phyloP scores from a whole-genome alignment of 768 basidiomycete genomes.

The Chlorophyllum brunneum region DNA sequence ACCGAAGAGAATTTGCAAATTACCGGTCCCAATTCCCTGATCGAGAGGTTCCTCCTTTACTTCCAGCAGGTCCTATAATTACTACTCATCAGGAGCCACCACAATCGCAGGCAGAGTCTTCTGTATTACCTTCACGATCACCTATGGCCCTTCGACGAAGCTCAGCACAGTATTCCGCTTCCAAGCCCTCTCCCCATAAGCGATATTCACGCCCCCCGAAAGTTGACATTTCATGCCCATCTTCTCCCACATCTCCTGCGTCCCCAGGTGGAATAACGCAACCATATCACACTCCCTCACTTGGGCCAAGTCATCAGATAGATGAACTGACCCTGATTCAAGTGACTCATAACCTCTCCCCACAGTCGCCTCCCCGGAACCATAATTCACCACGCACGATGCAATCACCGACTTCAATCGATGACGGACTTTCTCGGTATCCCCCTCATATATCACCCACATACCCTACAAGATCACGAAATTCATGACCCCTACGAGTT shows the following conservation, averaged over 20 bases:
- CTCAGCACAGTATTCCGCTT: conserved; percentile 2
- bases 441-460: conserved; percentile 1
- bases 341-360: background rate
- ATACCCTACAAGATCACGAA: background rate
- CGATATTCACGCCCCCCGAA: background rate
- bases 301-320: background rate
- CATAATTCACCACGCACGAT: background rate
- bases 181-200: background rate
- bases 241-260: background rate
- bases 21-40: background rate
- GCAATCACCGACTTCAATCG: background rate
- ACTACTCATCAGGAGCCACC: background rate
- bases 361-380: background rate
- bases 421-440: conserved; percentile 9
- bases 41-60: background rate
- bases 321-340: background rate
- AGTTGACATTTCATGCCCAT: background rate
- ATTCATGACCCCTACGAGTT: background rate
- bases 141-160: background rate
- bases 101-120: background rate
- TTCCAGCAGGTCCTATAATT: background rate
- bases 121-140: background rate
- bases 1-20: conserved; percentile 6
- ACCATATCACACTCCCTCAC: background rate
- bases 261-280: background rate